Conservation (phyloP, 2,329 filamentous ascomycete genomes). For the Exophiala sp. region DNA sequence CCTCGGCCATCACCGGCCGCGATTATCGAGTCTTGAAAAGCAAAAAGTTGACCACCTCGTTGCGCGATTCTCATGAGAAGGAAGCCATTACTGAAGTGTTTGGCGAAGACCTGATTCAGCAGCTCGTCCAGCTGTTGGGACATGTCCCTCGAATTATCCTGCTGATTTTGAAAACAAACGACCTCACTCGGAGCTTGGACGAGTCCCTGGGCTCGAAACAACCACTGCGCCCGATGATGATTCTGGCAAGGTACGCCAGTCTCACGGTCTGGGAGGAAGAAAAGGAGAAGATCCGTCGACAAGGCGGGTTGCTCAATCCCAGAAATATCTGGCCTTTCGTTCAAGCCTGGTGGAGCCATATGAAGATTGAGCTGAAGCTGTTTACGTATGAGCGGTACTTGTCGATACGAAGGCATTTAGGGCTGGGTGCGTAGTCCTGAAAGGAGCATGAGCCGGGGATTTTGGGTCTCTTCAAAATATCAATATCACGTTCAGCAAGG, state of each 20-base stretch:
- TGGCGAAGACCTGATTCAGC: constrained; percentile 79
- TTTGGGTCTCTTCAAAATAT: no score
- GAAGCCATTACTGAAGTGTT: constrained; percentile 77
- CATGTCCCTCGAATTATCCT: constrained; percentile 88
- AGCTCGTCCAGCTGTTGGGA: constrained; percentile 80
- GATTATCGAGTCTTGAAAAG: constrained; percentile 73
- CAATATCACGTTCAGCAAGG: no score
- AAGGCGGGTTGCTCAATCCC: constrained; percentile 48
- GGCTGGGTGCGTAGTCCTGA: constrained; percentile 32
- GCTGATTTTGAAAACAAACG: constrained; percentile 95
- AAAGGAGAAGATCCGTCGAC: constrained; percentile 46
- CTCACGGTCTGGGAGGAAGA: constrained; percentile 58
- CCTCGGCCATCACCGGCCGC: constrained; percentile 88
- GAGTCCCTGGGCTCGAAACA: constrained; percentile 63
- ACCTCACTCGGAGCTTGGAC: constrained; percentile 86
- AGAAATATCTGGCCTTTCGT: constrained; percentile 48
- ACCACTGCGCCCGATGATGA: constrained; percentile 57
- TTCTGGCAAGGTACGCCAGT: constrained; percentile 59
- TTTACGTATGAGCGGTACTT: constrained; percentile 55
- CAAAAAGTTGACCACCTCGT: constrained; percentile 43
- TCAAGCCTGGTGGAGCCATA: constrained; percentile 48
- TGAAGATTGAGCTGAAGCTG: constrained; percentile 53
- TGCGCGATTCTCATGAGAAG: constrained; percentile 70
- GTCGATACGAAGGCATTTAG: constrained; percentile 46
- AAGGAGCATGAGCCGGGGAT: no score